These are phyloP conservation scores for Chaetomium globosum DNA, from an alignment of 2,329 filamentous ascomycete genomes.

Conservation along the genomic window DNA sequence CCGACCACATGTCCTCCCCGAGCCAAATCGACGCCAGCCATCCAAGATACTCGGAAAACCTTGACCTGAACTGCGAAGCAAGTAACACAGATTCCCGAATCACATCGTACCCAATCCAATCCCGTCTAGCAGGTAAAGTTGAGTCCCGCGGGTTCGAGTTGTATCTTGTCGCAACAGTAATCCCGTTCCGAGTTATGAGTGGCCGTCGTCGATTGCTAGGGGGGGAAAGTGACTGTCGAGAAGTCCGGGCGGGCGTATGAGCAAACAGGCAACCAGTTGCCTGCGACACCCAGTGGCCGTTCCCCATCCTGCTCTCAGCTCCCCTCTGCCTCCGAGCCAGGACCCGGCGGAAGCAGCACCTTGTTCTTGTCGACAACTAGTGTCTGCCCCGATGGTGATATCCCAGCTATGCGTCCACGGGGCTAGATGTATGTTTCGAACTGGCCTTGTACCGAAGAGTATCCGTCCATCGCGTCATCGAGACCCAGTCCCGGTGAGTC, in stretches of 20 bases:
- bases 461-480: slow-evolving; percentile 24
- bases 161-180: slow-evolving; percentile 37
- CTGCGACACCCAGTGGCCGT: slow-evolving; percentile 19
- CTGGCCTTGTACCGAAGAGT: slow-evolving; percentile 37
- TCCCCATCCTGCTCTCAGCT: slow-evolving; percentile 4
- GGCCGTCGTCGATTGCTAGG: slow-evolving; percentile 31
- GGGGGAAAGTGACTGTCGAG: slow-evolving; percentile 22
- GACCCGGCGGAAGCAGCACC: slow-evolving; percentile 30
- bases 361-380: slow-evolving; percentile 50
- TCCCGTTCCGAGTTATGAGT: slow-evolving; percentile 32
- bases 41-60: slow-evolving; percentile 30
- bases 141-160: not conserved
- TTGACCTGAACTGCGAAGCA: slow-evolving; percentile 40
- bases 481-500: slow-evolving; percentile 25
- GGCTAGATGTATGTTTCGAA: slow-evolving; percentile 45
- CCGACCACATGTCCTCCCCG: not conserved
- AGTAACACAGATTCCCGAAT: slow-evolving; percentile 13
- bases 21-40: not conserved
- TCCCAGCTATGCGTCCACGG: slow-evolving; percentile 45
- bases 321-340: slow-evolving; percentile 20
- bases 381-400: slow-evolving; percentile 46
- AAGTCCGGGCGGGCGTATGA: slow-evolving; percentile 16
- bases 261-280: slow-evolving; percentile 33
- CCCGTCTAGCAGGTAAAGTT: slow-evolving; percentile 29
- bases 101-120: slow-evolving; percentile 7